Base-by-base conservation (phyloP, 208 protist genomes). In the Acanthamoeba lenticulata region DNA sequence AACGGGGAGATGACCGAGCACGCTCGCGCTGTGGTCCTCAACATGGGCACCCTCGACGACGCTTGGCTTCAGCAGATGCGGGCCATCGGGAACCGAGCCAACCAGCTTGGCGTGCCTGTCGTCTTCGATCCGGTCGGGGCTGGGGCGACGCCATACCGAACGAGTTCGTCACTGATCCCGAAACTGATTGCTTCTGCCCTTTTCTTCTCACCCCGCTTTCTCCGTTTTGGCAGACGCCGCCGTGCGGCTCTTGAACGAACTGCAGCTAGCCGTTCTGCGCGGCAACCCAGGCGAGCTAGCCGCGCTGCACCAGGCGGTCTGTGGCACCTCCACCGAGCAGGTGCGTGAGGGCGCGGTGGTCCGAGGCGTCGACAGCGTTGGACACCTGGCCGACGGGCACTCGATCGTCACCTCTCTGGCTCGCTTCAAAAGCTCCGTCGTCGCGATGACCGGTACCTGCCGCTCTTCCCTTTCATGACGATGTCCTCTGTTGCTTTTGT, bases 61-160 rank as follows among this genome's bases (percentile, higher is more conserved):
- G 6, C 38, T 15, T 90, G 83, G 83, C 32, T 90, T 13, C 3
- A n/a, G 13, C 52, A 57, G 34, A 90, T 90, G 83, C 15, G 19
- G 24, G 32, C 29, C 21, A 67, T 67, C 34, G 83, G 83, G 0
- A 24, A 42, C 7, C 17, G 21, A 32, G 83, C 83, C 49, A 57
- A 90, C 49, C 29, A 9, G 0, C 9, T 29, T 2, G 49, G 83
- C 83, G 49, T 90, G 17, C 83, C 83, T 15, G 27, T 90, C 24
- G 83, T 90, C 13, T 65, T 90, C 17, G 83, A 90, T 32, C 83
- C 83, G 9, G 83, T 90, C 34, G 83, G 83, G 9, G 83, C 83
- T 5, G 83, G 83, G 5, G 83, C 83, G 7, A 90, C 83, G 19
- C 52, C 15, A 11, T 90, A 69, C 83, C 83, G 83, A 1, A 90